These are phyloP conservation scores for Magnaporthiopsis rhizophila DNA, from an alignment of 2,329 filamentous ascomycete genomes.

Conservation along the genomic window DNA sequence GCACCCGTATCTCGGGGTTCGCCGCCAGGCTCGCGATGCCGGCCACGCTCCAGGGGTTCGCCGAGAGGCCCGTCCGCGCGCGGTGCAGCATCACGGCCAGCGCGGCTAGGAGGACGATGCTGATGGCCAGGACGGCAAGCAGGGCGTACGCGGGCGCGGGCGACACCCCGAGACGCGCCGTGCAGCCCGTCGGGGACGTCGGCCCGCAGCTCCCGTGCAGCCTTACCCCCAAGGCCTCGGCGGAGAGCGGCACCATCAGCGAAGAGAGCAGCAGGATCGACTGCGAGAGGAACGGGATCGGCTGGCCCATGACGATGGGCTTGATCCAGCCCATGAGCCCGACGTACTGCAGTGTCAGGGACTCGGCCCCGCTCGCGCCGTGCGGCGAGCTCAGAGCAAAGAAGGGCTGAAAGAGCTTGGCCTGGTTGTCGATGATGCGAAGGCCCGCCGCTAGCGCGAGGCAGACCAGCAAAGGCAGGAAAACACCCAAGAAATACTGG, in stretches of 20 bases:
- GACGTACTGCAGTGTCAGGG: slow-evolving; percentile 32
- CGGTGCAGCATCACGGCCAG: slow-evolving; percentile 21
- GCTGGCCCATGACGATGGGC: slow-evolving; percentile 27
- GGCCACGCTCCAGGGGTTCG: slow-evolving; percentile 32
- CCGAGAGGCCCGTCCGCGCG: slow-evolving; percentile 29
- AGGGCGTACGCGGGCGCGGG: slow-evolving; percentile 22
- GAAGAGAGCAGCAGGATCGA: slow-evolving; percentile 25
- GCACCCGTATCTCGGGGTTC: slow-evolving; percentile 20
- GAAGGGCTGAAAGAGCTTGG: slow-evolving; percentile 35
- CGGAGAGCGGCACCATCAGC: slow-evolving; percentile 29
- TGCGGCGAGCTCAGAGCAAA: slow-evolving; percentile 27
- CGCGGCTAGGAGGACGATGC: slow-evolving; percentile 21
- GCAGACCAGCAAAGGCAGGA: slow-evolving; percentile 32
- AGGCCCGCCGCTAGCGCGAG: slow-evolving; percentile 30
- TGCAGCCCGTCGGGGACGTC: slow-evolving; percentile 23
- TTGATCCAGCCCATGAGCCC: slow-evolving; percentile 27
- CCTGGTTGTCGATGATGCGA: slow-evolving; percentile 30
- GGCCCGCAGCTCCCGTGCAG: slow-evolving; percentile 26
- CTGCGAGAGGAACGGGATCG: slow-evolving; percentile 27
- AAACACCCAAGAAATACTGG: slow-evolving; percentile 32
- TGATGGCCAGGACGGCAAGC: slow-evolving; percentile 23
- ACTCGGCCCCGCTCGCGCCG: slow-evolving; percentile 31
- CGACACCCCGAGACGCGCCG: slow-evolving; percentile 26
- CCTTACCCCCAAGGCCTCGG: slow-evolving; percentile 31
- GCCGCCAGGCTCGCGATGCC: slow-evolving; percentile 26